Evolutionary conservation across 441 rosid genomes (phyloP).

Genomic region (Gossypium gossypioides): DNA sequence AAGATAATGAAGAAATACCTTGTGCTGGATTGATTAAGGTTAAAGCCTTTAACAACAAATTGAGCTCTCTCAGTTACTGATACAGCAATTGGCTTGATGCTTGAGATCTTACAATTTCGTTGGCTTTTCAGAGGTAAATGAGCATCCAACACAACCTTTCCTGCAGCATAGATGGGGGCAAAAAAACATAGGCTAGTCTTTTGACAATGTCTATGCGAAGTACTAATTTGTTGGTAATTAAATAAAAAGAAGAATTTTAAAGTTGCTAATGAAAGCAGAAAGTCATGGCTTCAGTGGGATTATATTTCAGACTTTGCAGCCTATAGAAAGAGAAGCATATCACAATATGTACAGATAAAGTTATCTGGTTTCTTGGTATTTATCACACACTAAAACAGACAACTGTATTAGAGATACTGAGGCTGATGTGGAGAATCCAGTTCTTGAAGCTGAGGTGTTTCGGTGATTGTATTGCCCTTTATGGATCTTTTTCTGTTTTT

Average conservation of each 20-base stretch:
- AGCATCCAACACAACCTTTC: conserved; percentile 2
- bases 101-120: neutral
- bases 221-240: neutral
- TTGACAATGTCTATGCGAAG: neutral
- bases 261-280: too few relatives aligned
- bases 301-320: too few relatives aligned
- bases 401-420: too few relatives aligned
- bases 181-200: neutral
- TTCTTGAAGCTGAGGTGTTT: too few relatives aligned
- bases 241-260: neutral
- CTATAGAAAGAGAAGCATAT: too few relatives aligned
- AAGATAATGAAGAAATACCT: conserved; percentile 7
- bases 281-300: too few relatives aligned
- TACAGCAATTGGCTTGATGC: conserved; percentile 9
- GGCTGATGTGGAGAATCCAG: too few relatives aligned
- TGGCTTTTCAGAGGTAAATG: conserved; percentile 8
- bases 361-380: too few relatives aligned
- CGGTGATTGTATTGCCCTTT: too few relatives aligned
- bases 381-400: too few relatives aligned
- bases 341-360: too few relatives aligned
- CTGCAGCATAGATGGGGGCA: neutral
- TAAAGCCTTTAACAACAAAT: conserved; percentile 10
- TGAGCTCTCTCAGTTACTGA: conserved; percentile 6
- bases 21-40: neutral
- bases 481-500: too few relatives aligned